Conservation (phyloP, 129 eudicot species). For the Lactuca sativa region DNA sequence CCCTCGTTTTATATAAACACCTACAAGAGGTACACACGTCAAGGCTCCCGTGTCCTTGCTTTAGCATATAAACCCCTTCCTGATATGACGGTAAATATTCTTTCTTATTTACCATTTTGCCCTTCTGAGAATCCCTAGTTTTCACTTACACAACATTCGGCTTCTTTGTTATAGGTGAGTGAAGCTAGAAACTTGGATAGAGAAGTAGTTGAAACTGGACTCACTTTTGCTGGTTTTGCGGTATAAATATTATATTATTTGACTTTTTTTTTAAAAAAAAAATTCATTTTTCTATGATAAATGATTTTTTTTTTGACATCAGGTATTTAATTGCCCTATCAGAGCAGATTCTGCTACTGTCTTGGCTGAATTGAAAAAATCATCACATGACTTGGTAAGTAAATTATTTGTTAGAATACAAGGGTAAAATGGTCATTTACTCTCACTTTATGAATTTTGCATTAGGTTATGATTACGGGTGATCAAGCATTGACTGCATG, state of each 20-base stretch:
- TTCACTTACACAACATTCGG: not conserved
- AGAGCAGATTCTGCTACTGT: slow-evolving; percentile 88
- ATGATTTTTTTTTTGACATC: slow-evolving; percentile 19
- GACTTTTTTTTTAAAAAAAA: not conserved
- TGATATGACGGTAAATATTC: slow-evolving; percentile 81
- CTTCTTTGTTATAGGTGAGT: slow-evolving; percentile 57
- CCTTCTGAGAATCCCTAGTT: not conserved
- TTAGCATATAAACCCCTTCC: slow-evolving; percentile 92
- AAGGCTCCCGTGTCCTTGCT: slow-evolving; percentile 97
- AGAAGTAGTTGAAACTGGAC: slow-evolving; percentile 76
- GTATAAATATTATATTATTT: slow-evolving; percentile 31
- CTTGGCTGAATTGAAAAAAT: slow-evolving; percentile 72
- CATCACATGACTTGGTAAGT: slow-evolving; percentile 96
- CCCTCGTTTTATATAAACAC: slow-evolving; percentile 71
- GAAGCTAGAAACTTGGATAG: slow-evolving; percentile 96
- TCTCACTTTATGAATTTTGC: not conserved
- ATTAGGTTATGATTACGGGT: slow-evolving; percentile 93
- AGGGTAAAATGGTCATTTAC: no score
- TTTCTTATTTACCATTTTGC: not conserved
- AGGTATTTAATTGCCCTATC: slow-evolving; percentile 93
- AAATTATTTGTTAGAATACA: no score
- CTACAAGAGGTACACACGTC: slow-evolving; percentile 91
- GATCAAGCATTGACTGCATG: slow-evolving; percentile 99
- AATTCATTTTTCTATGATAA: not conserved
- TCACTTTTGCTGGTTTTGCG: slow-evolving; percentile 97